Conservation (phyloP, 345 rosid genomes). For the Schrenkiella parvula region DNA sequence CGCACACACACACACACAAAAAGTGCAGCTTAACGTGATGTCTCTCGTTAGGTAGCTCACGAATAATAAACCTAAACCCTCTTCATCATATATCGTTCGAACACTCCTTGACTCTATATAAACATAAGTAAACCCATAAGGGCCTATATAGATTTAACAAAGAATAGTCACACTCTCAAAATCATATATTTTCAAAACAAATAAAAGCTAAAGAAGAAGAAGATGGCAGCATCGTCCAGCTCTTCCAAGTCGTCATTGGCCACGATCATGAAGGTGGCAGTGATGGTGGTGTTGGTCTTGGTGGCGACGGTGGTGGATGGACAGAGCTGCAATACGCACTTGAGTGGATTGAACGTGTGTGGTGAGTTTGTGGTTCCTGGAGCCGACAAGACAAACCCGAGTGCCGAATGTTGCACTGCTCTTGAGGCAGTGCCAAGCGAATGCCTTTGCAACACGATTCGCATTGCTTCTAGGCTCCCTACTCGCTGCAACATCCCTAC, state of each 20-base stretch:
- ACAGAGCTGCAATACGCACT: constrained; percentile 55
- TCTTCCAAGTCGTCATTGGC: constrained; percentile 12
- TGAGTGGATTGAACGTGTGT: constrained; percentile 57
- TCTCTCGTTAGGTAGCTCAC: constrained; percentile 30
- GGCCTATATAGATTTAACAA: background rate
- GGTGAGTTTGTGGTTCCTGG: constrained; percentile 74
- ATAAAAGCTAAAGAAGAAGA: constrained; percentile 1
- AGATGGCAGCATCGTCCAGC: constrained; percentile 16
- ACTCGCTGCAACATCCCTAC: constrained; percentile 62
- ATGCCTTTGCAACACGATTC: constrained; percentile 82
- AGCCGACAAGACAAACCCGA: constrained; percentile 38
- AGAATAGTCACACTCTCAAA: background rate
- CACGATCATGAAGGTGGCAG: constrained; percentile 19
- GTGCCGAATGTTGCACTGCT: constrained; percentile 52
- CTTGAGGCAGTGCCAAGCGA: constrained; percentile 55
- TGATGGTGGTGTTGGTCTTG: constrained; percentile 31
- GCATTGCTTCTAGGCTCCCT: constrained; percentile 72
- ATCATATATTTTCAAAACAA: background rate
- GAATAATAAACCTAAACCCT: background rate
- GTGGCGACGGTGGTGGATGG: constrained; percentile 30
- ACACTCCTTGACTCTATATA: constrained; percentile 13
- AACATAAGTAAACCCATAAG: background rate
- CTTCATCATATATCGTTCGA: background rate
- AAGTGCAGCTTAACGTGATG: constrained; percentile 15
- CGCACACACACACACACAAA: background rate